Percentiles rank a stretch among this genome's conserved stretches.
phyloP scores from a whole-genome alignment of 2,329 filamentous ascomycete species.

The Pestalotiopsis sp. region DNA sequence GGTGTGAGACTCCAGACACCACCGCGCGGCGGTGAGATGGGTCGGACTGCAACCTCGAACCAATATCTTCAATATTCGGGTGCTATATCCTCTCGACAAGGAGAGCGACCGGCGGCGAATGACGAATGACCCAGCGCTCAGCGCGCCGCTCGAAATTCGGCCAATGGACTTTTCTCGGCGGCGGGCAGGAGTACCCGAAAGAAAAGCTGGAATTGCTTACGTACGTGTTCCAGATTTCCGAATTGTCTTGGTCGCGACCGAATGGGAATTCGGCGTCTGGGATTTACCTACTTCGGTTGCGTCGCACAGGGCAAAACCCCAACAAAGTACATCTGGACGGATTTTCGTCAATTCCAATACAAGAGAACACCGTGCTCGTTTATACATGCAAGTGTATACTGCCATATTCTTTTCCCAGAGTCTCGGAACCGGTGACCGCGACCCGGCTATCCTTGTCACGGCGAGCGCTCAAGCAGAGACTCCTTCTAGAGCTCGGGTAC shows the following conservation, averaged over 20 bases:
- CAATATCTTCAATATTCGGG: neutral
- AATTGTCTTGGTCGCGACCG: neutral
- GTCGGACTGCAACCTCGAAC: neutral
- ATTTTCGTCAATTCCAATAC: neutral
- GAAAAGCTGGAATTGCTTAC: neutral
- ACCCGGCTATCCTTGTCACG: neutral
- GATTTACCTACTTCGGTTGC: neutral
- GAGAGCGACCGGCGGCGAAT: neutral
- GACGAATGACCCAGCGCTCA: neutral
- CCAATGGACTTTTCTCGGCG: neutral
- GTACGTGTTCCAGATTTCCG: neutral
- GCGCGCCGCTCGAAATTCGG: neutral
- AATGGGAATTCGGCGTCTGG: neutral
- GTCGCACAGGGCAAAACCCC: neutral
- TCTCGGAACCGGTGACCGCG: neutral
- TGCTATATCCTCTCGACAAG: neutral
- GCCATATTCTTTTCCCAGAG: neutral
- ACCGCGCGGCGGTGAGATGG: constrained; percentile 6
- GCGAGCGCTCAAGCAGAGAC: neutral
- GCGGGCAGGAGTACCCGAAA: constrained; percentile 9
- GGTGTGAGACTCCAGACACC: constrained; percentile 12
- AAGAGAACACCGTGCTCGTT: neutral
- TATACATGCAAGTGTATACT: neutral
- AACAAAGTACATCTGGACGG: neutral
- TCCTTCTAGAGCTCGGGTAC: neutral